These are phyloP conservation scores for Allantophomopsis lycopodina DNA, from an alignment of 2,329 filamentous ascomycete genomes.

Conservation along the genomic window DNA sequence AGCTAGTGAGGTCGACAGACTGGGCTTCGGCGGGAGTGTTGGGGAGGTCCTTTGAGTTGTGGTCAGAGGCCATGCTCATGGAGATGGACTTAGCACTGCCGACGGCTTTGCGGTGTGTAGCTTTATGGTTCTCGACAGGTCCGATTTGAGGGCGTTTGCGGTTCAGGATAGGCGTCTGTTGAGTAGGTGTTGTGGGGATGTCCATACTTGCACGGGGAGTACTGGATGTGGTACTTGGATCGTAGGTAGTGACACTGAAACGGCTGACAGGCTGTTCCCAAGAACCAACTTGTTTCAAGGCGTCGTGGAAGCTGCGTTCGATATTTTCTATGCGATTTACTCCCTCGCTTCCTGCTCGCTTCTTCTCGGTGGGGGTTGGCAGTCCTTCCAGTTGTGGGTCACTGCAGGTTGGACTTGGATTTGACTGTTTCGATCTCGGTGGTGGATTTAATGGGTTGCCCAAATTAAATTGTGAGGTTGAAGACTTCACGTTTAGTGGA, in stretches of 20 bases:
- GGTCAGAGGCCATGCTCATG: slow-evolving; percentile 5
- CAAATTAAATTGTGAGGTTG: too few relatives aligned
- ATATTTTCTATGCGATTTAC: slow-evolving; percentile 8
- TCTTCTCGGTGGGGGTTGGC: slow-evolving; percentile 3
- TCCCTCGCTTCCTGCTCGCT: not conserved
- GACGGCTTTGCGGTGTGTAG: slow-evolving; percentile 13
- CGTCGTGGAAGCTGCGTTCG: slow-evolving; percentile 14
- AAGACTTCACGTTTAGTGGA: too few relatives aligned
- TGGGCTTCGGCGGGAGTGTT: slow-evolving; percentile 44
- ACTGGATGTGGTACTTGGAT: slow-evolving; percentile 12
- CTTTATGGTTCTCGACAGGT: slow-evolving; percentile 2
- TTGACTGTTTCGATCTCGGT: not conserved
- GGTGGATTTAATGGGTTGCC: too few relatives aligned
- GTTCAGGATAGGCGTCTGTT: slow-evolving; percentile 12
- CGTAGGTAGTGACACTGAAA: slow-evolving; percentile 18
- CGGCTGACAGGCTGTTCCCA: slow-evolving; percentile 14
- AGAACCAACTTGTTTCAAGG: slow-evolving; percentile 7
- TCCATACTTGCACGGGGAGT: slow-evolving; percentile 15
- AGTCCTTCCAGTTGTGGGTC: slow-evolving; percentile 1
- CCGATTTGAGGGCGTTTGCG: slow-evolving; percentile 13
- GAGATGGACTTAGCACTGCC: slow-evolving; percentile 13
- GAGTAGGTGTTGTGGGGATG: slow-evolving; percentile 8
- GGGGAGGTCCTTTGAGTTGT: slow-evolving; percentile 38
- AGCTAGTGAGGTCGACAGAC: slow-evolving; percentile 49
- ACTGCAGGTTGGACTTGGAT: slow-evolving; percentile 2